phyloP scores from a whole-genome alignment of 441 rosid genomes.

The Iberis amara region DNA sequence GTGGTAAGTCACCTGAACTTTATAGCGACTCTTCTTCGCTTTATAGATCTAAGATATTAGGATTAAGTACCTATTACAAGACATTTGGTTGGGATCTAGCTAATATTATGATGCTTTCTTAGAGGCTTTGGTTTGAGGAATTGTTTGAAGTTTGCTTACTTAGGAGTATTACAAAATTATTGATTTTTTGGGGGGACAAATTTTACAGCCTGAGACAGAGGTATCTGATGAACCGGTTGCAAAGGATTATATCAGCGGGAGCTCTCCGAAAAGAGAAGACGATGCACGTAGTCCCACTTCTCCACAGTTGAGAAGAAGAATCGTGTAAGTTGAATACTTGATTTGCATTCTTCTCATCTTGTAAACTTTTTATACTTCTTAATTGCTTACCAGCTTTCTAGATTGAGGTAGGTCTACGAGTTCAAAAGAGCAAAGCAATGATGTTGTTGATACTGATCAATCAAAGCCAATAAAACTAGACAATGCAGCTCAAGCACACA shows the following conservation, averaged over 20 bases:
- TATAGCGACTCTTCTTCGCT: neutral
- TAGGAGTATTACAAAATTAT: neutral
- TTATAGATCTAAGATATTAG: no score
- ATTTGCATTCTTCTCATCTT: slow-evolving; percentile 10
- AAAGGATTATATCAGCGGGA: slow-evolving; percentile 17
- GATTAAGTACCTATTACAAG: no score
- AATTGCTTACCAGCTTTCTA: slow-evolving; percentile 23
- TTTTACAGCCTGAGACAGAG: slow-evolving; percentile 24
- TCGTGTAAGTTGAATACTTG: slow-evolving; percentile 17
- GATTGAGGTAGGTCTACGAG: slow-evolving; percentile 22
- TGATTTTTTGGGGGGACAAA: neutral
- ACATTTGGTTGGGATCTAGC: no score
- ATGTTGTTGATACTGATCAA: slow-evolving; percentile 11
- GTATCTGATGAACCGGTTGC: slow-evolving; percentile 10
- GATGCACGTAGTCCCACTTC: slow-evolving; percentile 23
- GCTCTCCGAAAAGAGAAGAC: slow-evolving; percentile 17
- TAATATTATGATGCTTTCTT: no score
- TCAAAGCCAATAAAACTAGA: slow-evolving; percentile 26
- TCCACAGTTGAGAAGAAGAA: slow-evolving; percentile 30
- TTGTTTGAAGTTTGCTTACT: slow-evolving; percentile 3
- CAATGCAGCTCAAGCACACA: slow-evolving; percentile 33
- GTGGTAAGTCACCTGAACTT: slow-evolving; percentile 17
- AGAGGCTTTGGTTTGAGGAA: neutral
- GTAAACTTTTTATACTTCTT: slow-evolving; percentile 28
- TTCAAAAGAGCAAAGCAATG: slow-evolving; percentile 25